Evolutionary conservation across 2,329 filamentous ascomycete species (phyloP).

Genomic region (Sporothrix brunneoviolacea): DNA sequence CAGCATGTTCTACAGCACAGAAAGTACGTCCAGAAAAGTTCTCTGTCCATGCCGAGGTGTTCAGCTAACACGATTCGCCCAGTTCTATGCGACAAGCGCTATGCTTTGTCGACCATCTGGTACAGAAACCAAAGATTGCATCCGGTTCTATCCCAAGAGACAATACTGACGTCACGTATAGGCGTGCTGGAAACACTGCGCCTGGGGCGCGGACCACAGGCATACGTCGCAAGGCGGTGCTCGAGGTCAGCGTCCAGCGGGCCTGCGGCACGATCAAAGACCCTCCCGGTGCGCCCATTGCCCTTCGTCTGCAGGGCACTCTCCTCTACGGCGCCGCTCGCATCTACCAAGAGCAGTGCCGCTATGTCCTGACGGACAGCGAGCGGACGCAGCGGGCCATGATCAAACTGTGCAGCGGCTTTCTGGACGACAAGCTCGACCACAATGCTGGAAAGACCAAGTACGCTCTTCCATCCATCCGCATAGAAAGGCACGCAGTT

Average conservation of each 20-base stretch:
- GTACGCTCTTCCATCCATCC: slow-evolving; percentile 41
- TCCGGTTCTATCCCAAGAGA: neutral
- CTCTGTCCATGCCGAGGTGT: slow-evolving; percentile 7
- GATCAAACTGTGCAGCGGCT: slow-evolving; percentile 62
- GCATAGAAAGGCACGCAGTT: too few relatives aligned
- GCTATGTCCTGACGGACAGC: slow-evolving; percentile 75
- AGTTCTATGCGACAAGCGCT: slow-evolving; percentile 78
- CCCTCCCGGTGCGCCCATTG: slow-evolving; percentile 72
- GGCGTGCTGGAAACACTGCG: slow-evolving; percentile 87
- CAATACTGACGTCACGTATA: slow-evolving; percentile 29
- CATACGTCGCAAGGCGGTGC: slow-evolving; percentile 77
- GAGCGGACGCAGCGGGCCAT: slow-evolving; percentile 55
- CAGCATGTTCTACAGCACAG: slow-evolving; percentile 64
- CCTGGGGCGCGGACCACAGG: slow-evolving; percentile 63
- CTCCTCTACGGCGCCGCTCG: slow-evolving; percentile 79
- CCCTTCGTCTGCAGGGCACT: slow-evolving; percentile 81
- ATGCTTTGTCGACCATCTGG: slow-evolving; percentile 95
- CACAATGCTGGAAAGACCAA: slow-evolving; percentile 62
- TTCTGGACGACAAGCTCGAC: slow-evolving; percentile 59
- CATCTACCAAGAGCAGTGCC: slow-evolving; percentile 81
- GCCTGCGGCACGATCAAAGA: slow-evolving; percentile 85
- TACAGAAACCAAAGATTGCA: too few relatives aligned
- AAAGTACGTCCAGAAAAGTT: slow-evolving; percentile 55
- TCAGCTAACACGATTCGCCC: slow-evolving; percentile 16
- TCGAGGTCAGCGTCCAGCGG: slow-evolving; percentile 77